Evolutionary conservation across 1,139 yeast species (phyloP), one percentile per base, ranked within the genome.

Genomic region (Saccharomyces hybrid): DNA sequence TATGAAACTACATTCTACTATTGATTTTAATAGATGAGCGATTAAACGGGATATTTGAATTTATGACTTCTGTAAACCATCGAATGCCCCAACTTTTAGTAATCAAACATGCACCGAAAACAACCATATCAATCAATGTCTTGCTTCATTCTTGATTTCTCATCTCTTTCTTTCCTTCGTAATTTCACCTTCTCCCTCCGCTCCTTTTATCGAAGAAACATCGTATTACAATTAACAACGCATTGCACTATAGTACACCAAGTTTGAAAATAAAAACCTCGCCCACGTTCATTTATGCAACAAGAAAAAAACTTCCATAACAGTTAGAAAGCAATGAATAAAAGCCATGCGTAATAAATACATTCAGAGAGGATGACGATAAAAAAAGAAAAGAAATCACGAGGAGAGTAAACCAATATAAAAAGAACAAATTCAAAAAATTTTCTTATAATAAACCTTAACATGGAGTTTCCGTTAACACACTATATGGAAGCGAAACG

Each of bases 1-100:
- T 68, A 61, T 69, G 73, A 69, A 69, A 69, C 73, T 69, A 60
- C 71, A 68, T 56, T 49, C 71, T 67, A 68, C 65, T 66, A 69
- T 63, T 52, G 54, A 53, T 51, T 50, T 48, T 61, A 66, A 68
- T 66, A 69, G 71, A 64, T 63, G 73, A 69, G 73, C 71, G 73
- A 69, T 69, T 69, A 69, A 67, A 66, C 62, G 70, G 73, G 73
- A 62, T 26, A 52, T 60, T 61, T 60, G 54, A 64, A 56, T 65
- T 63, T 66, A 61, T 61, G 70, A 64, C 57, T 56, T 62, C 62
- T 54, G 56, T 60, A 53, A 60, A 54, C 56, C 61, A 47, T 34
- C 51, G 41, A 49, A 51, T 42, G n/a, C 27, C 9, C 26, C 27
- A 49, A 42, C 13, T 28, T 42, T 20, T 31, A 32, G 48, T 41